phyloP scores from a whole-genome alignment of 306 rosid genomes.

The Cicer pinnatifidum region DNA sequence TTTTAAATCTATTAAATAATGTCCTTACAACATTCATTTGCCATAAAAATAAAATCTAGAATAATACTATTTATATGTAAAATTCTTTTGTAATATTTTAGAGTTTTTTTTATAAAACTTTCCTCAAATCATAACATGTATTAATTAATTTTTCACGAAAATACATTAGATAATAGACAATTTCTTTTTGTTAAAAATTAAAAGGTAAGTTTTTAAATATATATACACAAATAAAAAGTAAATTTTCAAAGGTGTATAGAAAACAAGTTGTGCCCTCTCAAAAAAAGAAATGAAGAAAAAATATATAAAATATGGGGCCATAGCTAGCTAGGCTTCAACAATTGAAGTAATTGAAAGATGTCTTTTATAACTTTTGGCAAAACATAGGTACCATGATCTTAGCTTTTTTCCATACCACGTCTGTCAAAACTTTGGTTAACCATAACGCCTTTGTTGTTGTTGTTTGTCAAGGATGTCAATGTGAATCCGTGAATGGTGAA shows the following conservation, averaged over 20 bases:
- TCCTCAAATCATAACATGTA: too few species aligned
- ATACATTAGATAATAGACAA: too few species aligned
- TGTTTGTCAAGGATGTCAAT: constrained; percentile 1
- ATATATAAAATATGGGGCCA: constrained; percentile 35
- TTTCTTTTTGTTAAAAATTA: too few species aligned
- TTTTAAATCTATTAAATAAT: too few species aligned
- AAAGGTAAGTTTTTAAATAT: too few species aligned
- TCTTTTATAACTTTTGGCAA: constrained; percentile 41
- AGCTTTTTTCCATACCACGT: neutral
- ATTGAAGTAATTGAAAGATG: constrained; percentile 32
- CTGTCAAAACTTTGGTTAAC: neutral
- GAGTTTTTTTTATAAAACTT: too few species aligned
- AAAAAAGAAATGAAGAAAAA: constrained; percentile 3
- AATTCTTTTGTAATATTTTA: too few species aligned
- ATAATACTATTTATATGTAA: too few species aligned
- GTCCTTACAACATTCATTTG: too few species aligned
- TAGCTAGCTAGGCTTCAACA: constrained; percentile 33
- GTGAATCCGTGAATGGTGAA: constrained; percentile 27
- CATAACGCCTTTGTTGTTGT: neutral
- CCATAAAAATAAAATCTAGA: too few species aligned
- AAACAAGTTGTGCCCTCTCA: neutral
- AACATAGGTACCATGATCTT: constrained; percentile 6
- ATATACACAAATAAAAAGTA: neutral
- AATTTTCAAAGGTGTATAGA: neutral
- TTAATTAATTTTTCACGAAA: too few species aligned